These are phyloP conservation scores for Irpex sp. DNA, from an alignment of 1,284 basidiomycete genomes.

Conservation along the genomic window DNA sequence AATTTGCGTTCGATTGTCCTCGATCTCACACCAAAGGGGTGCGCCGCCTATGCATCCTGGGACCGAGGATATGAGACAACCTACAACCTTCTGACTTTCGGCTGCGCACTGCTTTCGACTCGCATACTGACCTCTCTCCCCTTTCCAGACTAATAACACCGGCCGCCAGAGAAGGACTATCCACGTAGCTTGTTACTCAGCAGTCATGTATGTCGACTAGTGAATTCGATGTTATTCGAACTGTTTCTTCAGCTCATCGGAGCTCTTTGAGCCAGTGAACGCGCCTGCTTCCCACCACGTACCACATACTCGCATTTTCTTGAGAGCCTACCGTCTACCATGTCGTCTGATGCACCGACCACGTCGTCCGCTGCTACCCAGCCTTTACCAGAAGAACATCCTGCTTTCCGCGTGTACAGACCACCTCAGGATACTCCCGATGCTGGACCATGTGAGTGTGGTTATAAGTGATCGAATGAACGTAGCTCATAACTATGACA, in stretches of 20 bases:
- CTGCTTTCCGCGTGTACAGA: slow-evolving; percentile 13
- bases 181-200: not conserved
- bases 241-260: slow-evolving; percentile 11
- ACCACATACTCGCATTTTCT: not conserved
- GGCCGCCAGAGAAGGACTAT: not conserved
- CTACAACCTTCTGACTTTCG: slow-evolving; percentile 38
- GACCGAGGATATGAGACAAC: slow-evolving; percentile 67
- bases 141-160: not conserved
- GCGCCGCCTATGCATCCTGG: slow-evolving; percentile 70
- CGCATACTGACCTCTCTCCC: slow-evolving; percentile 5
- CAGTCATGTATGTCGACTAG: slow-evolving; percentile 16
- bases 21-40: slow-evolving; percentile 61
- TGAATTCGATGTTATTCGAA: slow-evolving; percentile 13
- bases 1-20: slow-evolving; percentile 81
- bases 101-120: not conserved
- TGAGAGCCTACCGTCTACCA: not conserved
- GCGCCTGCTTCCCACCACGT: not conserved
- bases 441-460: slow-evolving; percentile 3
- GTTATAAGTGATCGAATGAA: not conserved
- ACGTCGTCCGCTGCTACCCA: not conserved
- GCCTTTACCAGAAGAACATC: not conserved
- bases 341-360: slow-evolving; percentile 3
- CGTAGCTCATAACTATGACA: not conserved
- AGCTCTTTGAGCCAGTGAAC: slow-evolving; percentile 16
- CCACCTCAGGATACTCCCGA: slow-evolving; percentile 8